These are phyloP conservation scores for Diaporthe citriasiana DNA, from an alignment of 2,329 filamentous ascomycete genomes.

Conservation along the genomic window DNA sequence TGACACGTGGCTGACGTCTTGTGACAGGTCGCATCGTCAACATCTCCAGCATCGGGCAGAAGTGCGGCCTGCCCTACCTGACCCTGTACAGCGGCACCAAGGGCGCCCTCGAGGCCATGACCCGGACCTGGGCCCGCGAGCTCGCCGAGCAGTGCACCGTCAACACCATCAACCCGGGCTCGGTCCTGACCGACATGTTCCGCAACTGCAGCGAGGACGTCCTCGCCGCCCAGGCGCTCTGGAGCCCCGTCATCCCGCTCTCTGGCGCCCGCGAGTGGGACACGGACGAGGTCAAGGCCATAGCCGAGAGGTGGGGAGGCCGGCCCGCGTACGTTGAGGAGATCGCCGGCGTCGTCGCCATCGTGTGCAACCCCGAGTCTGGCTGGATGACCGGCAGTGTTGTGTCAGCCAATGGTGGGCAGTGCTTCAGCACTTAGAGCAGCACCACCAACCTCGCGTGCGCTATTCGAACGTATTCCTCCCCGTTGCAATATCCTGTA, in stretches of 20 bases:
- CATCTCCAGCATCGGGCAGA: conserved; percentile 66
- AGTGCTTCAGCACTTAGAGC: conserved; percentile 38
- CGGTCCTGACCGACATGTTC: conserved; percentile 62
- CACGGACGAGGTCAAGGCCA: conserved; percentile 48
- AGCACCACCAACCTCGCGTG: no score
- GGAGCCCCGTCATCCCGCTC: conserved; percentile 65
- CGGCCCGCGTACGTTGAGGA: conserved; percentile 69
- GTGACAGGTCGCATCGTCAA: conserved; percentile 65
- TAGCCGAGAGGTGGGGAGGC: conserved; percentile 64
- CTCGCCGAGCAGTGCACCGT: conserved; percentile 70
- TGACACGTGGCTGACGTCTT: conserved; percentile 30
- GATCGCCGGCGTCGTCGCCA: conserved; percentile 44
- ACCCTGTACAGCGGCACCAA: conserved; percentile 74
- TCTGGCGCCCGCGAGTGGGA: conserved; percentile 51
- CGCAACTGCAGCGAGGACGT: conserved; percentile 67
- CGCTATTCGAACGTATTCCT: background rate
- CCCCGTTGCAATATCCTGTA: no score
- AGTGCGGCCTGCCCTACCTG: conserved; percentile 66
- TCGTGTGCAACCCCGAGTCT: conserved; percentile 44
- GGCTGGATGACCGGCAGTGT: conserved; percentile 46
- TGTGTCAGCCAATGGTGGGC: conserved; percentile 45
- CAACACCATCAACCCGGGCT: conserved; percentile 72
- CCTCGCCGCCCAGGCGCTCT: conserved; percentile 54
- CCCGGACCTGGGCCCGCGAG: conserved; percentile 72
- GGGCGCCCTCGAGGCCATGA: conserved; percentile 73